A percentile compares a stretch with the other conserved stretches of the same genome.
These are phyloP conservation scores for Aspergillus niger DNA, from an alignment of 2,329 filamentous ascomycete genomes.

Conservation along the genomic window DNA sequence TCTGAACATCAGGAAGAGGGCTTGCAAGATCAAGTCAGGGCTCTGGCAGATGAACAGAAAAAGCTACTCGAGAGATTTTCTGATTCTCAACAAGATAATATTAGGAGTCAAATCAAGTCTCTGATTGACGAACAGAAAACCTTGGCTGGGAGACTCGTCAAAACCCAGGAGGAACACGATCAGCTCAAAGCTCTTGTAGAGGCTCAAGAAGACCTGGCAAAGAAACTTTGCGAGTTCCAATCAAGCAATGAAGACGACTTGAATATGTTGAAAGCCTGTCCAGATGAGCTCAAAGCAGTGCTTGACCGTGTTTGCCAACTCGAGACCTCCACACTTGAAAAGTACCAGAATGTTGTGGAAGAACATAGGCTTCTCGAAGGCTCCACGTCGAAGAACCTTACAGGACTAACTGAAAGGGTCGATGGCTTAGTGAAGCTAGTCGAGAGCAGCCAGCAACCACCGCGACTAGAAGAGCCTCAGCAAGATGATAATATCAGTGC, in stretches of 20 bases:
- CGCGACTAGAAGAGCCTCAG: not conserved
- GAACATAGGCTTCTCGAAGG: not conserved
- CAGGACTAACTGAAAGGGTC: not conserved
- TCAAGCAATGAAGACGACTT: not conserved
- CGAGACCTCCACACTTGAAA: not conserved
- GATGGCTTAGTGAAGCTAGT: not conserved
- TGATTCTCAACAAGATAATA: not conserved
- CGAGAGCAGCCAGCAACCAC: not conserved
- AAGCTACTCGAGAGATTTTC: not conserved
- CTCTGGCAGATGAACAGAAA: not conserved
- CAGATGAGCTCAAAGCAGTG: conserved; percentile 8
- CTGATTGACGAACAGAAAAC: not conserved
- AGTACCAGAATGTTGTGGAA: conserved; percentile 10
- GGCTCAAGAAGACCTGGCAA: not conserved
- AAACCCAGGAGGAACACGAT: not conserved
- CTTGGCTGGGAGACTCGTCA: not conserved
- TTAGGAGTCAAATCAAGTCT: not conserved
- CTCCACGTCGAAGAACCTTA: not conserved
- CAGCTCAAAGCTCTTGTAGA: not conserved
- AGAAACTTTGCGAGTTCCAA: not conserved
- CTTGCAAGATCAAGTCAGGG: not conserved
- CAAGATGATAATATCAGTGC: not conserved
- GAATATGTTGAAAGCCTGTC: not conserved
- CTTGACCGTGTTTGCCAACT: conserved; percentile 13
- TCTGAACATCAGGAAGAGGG: not conserved